Base-by-base conservation (phyloP, 2,329 filamentous ascomycete species). In the Cladosporium sp. region DNA sequence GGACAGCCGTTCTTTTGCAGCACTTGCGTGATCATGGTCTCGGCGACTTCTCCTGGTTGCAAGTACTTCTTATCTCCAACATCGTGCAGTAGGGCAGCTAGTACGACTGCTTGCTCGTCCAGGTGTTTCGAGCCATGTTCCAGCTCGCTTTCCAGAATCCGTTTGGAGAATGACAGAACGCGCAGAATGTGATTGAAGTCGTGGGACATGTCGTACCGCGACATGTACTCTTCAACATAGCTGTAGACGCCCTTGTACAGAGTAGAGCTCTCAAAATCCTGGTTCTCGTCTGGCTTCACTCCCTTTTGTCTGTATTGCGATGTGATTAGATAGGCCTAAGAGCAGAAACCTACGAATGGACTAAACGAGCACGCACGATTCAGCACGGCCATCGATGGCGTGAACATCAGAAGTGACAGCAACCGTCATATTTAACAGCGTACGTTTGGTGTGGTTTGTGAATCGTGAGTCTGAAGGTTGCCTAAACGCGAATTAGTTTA, bases 61-160 rank as follows among this genome's bases (percentile, higher is more conserved):
- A 84, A 68, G 67, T 95, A 95, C 71, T 95, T 96, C 67, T 80
- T 83, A 71, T 96, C 91, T 54, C 88, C 89, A 15, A 95, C 84
- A 61, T 96, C 91, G 71, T 96, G 91, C n/a, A 92, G 78, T 4
- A 91, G 77, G 7, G 62, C 63, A 1, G 60, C 62, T 3, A 68
- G 56, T 15, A 67, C 48, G 39, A 66, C 53, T 2, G 64, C 56
- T 38, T 61, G 60, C 29, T 59, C 55, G 24, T 64, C 57, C 30
- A 63, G 56, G 18, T 57, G 49, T 51, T 56, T 62, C 3, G 63
- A 59, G 20, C 58, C 54, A 8, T 53, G 48, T 22, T 54, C 52
- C 8, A 54, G 51, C 43, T 67, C 64, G 38, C 58, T 52, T 43
- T 73, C 63, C 52, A 87, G 76, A 55, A 90, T 85, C 58, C 79